phyloP scores from a whole-genome alignment of 2,329 filamentous ascomycete genomes.

The Ceratocystis huliohia region DNA sequence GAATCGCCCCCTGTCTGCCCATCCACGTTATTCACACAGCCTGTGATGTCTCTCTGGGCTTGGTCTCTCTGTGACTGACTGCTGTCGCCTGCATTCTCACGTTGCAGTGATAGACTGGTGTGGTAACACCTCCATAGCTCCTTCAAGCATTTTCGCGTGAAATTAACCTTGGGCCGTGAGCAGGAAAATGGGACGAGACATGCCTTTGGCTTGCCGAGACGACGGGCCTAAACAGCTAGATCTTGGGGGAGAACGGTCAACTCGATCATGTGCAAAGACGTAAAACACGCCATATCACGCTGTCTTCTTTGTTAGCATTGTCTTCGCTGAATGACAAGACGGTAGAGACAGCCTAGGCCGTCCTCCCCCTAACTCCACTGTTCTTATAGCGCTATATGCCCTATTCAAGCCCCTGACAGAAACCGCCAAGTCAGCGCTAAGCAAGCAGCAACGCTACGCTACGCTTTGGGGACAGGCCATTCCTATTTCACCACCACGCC shows the following conservation, averaged over 20 bases:
- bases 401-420: not conserved
- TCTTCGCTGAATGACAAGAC: not conserved
- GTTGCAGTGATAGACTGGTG: not conserved
- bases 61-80: too few species aligned
- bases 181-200: constrained; percentile 4
- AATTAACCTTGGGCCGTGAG: too few species aligned
- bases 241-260: too few species aligned
- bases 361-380: not conserved
- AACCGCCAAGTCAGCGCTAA: not conserved
- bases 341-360: not conserved
- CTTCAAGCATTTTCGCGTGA: not conserved
- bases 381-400: not conserved
- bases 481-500: not conserved
- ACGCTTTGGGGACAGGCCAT: too few species aligned
- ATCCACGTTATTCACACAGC: too few species aligned
- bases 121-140: not conserved
- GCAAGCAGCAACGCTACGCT: not conserved
- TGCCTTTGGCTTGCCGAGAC: not conserved
- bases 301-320: not conserved
- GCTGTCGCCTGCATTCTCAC: too few species aligned
- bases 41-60: too few species aligned
- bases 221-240: not conserved
- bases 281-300: too few species aligned
- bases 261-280: too few species aligned
- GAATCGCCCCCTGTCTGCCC: not conserved